Base-by-base conservation (phyloP, 2,329 filamentous ascomycete genomes). In the Aspergillus fumigatiaffinis region DNA sequence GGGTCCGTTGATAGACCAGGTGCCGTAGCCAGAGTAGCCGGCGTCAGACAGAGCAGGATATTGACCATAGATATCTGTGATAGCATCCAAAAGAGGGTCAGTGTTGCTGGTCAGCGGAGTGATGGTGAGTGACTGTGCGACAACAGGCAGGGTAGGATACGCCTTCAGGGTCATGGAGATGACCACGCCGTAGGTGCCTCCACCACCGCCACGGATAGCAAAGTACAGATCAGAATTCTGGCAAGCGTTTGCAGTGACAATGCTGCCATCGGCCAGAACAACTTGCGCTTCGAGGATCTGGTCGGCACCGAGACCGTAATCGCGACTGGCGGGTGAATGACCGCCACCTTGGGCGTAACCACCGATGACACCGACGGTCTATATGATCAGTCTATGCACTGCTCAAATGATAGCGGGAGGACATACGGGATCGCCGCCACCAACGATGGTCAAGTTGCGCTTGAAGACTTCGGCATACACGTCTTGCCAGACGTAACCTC, bases 231-330 rank as follows among this genome's bases (percentile, higher is more conserved):
- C 72, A 60, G 68, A 29, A 49, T 77, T 64, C 44, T 73, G 56
- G 50, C 68, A 73, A 4, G 68, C 62, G 38, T 68, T 74, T 4
- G 73, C 74, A 0, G 62, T 73, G 4, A 77, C 66, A 26, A 73
- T 55, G 0, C 58, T 53, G 8, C 77, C 77, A 28, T 71, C 61
- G 0, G 76, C 73, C 0, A 75, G 67, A 42, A 80, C 71, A 3
- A 79, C 73, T 32, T 76, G 64, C 5, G 71, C 70, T 56, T 78
- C 76, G 38, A 80, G 73, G 1, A 77, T 69, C 60, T 80, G 75
- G 59, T 81, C 79, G 0, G 76, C 73, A 1, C 70, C 77, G 12
- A 80, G 68, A 2, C 77, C 78, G 55, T 77, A 79, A 29, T 73
- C 66, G 44, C 66, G 68, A 10, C 72, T 70, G 8, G 72, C 68